Evolutionary conservation across 345 rosid species (phyloP), one percentile per base, ranked within the genome.

Genomic region (Gossypium anomalum): DNA sequence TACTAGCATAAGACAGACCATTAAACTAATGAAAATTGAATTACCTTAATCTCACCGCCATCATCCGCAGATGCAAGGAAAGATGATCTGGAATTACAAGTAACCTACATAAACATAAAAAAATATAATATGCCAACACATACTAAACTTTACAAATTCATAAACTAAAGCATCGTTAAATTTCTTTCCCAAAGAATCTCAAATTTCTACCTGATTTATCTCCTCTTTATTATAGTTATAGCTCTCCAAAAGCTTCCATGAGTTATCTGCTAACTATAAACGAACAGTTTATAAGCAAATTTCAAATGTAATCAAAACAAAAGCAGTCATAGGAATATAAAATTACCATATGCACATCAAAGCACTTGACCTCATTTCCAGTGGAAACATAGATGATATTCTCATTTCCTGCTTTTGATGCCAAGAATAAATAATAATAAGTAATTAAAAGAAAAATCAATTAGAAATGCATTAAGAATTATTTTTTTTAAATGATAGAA

Each of bases 1-100:
- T 13, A 52, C 12, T 8, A 51, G 68, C 8, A 17, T 19, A 60
- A 29, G 7, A 49, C 19, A 64, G 3, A 25, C 2, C 3, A 65
- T 19, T 56, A 11, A 71, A 43, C n/a, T 19, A 38, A 47, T 25
- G 49, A 76, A 25, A 29, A 47, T 25, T 6, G 7, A 73, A 38
- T 3, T 78, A 94, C 97, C 98, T 92, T 94, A 74, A 88, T 84
- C 78, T 90, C 97, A 25, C 95, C 97, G 9, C 85, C 78, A 82
- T 94, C 98, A 78, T 94, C 97, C 55, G 90, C 86, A 70, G 89
- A 85, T n/a, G 95, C 97, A 68, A 94, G 91, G 81, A 92, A 94
- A 53, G 87, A 80, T 58, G 91, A 89, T 80, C 72, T 92, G 17
- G 90, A 82, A 62, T 84, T 86, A 87, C 97, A 90, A 68, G 85